Percentiles rank a stretch among this genome's conserved stretches.
These are phyloP conservation scores for Trichoderma aggressivum DNA, from an alignment of 2,329 filamentous ascomycete genomes.

Conservation along the genomic window DNA sequence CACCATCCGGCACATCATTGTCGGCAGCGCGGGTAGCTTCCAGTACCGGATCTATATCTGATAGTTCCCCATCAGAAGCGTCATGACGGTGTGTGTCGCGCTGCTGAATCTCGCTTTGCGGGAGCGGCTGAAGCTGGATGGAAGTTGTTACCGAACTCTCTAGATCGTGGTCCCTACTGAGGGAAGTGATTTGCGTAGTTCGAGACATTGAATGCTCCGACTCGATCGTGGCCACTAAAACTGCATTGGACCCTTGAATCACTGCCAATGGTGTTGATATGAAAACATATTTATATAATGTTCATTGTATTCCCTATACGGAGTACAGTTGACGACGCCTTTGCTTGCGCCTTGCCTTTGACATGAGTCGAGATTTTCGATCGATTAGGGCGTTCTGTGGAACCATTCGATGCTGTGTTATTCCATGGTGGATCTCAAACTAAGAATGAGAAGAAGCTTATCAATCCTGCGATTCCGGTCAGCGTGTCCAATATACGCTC, in stretches of 20 bases:
- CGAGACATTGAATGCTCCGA: background rate
- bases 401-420: background rate
- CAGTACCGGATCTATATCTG: background rate
- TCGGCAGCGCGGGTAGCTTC: background rate
- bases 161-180: background rate
- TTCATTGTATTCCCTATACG: background rate
- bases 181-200: background rate
- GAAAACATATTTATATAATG: background rate
- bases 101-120: background rate
- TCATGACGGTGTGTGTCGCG: background rate
- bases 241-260: rapidly evolving
- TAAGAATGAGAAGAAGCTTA: background rate
- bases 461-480: background rate
- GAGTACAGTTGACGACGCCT: background rate
- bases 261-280: background rate
- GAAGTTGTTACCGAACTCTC: background rate
- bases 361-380: background rate
- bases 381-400: background rate
- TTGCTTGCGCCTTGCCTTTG: background rate
- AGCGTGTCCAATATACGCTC: background rate
- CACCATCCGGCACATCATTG: background rate
- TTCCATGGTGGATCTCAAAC: background rate
- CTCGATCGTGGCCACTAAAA: background rate
- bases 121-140: background rate
- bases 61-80: background rate